These are phyloP conservation scores for Saccharomycopsis schoenii DNA, from an alignment of 805 yeast genomes.

Conservation along the genomic window DNA sequence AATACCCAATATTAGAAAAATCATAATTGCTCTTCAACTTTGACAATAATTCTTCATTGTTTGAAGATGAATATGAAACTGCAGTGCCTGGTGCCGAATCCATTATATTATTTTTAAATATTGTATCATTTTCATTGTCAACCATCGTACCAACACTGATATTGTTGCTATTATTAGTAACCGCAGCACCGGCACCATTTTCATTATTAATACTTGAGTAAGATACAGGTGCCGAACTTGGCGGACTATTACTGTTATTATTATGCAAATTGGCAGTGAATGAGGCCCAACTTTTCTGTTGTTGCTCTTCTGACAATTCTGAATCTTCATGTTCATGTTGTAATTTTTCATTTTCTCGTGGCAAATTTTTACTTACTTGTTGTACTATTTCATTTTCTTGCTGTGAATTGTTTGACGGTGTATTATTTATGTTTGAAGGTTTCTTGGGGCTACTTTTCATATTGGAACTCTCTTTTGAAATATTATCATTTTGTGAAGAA, in stretches of 20 bases:
- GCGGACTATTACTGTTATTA: not conserved
- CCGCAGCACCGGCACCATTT: not conserved
- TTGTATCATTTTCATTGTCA: not conserved
- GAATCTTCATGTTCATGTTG: not conserved
- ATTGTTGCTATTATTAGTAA: not conserved
- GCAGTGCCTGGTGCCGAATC: not conserved
- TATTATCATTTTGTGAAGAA: not conserved
- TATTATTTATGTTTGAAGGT: not conserved
- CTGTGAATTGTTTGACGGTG: not conserved
- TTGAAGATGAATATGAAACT: not conserved
- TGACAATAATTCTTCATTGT: not conserved
- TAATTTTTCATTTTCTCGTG: not conserved
- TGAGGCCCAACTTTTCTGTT: not conserved
- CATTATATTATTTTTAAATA: not conserved
- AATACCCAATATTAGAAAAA: not conserved
- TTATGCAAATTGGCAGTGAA: not conserved
- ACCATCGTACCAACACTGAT: not conserved
- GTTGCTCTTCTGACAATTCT: not conserved
- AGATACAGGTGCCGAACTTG: not conserved
- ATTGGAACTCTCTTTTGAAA: not conserved
- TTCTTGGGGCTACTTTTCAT: not conserved
- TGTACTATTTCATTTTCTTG: not conserved
- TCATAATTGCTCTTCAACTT: not conserved
- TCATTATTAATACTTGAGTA: not conserved
- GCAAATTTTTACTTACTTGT: not conserved